Conservation (phyloP, 345 rosid genomes). For the Carallia brachiata region DNA sequence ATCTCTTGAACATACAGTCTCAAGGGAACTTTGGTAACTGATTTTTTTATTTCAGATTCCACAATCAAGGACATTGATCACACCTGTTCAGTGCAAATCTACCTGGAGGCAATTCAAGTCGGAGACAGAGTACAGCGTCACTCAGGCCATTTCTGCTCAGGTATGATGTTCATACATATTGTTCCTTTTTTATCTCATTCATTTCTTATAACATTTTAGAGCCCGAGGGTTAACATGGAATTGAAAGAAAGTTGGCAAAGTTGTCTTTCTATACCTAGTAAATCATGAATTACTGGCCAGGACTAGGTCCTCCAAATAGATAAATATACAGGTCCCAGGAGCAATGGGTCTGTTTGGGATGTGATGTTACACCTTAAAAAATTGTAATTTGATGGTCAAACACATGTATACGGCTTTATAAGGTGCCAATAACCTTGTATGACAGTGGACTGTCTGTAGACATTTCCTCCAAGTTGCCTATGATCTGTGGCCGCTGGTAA, state of each 20-base stretch:
- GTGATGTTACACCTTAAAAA: too few relatives aligned
- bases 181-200: neutral
- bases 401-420: too few relatives aligned
- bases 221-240: neutral
- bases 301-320: too few relatives aligned
- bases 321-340: too few relatives aligned
- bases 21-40: neutral
- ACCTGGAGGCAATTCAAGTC: slow-evolving; percentile 97
- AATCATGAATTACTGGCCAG: too few relatives aligned
- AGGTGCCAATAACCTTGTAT: too few relatives aligned
- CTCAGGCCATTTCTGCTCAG: slow-evolving; percentile 99
- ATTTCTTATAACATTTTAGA: neutral
- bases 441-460: too few relatives aligned
- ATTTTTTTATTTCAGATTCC: slow-evolving; percentile 52
- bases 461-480: too few relatives aligned
- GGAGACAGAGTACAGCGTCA: slow-evolving; percentile 86
- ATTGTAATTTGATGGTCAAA: too few relatives aligned
- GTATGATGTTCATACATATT: slow-evolving; percentile 31
- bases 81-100: slow-evolving; percentile 93
- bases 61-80: slow-evolving; percentile 70
- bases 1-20: neutral
- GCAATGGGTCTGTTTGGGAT: too few relatives aligned
- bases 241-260: neutral
- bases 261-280: too few relatives aligned
- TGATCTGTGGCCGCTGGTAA: too few relatives aligned